phyloP scores from a whole-genome alignment of 176 grass and related monocot species.

The Aechmea fasciata region DNA sequence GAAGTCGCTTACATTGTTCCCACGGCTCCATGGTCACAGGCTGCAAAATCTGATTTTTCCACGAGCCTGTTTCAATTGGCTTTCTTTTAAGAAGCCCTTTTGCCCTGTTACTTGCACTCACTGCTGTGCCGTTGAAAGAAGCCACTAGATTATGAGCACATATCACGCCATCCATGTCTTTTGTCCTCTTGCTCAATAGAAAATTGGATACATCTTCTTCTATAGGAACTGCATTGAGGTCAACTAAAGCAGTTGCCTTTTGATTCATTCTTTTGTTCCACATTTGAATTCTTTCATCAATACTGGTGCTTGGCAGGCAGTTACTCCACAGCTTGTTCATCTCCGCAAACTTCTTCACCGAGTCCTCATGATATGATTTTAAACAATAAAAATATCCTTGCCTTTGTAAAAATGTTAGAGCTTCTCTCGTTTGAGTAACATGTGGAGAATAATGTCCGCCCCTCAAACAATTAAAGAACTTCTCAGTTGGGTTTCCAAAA shows the following conservation, averaged over 20 bases:
- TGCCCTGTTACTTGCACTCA: slow-evolving; percentile 23
- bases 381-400: slow-evolving; percentile 56
- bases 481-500: slow-evolving; percentile 54
- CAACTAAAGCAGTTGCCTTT: slow-evolving; percentile 33
- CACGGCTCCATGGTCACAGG: not conserved
- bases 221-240: slow-evolving; percentile 33
- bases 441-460: slow-evolving; percentile 69
- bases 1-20: slow-evolving; percentile 22
- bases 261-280: slow-evolving; percentile 24
- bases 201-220: slow-evolving; percentile 25
- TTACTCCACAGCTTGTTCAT: slow-evolving; percentile 34
- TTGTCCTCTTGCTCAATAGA: slow-evolving; percentile 31
- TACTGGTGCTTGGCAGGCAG: slow-evolving; percentile 15
- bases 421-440: slow-evolving; percentile 52
- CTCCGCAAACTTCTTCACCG: slow-evolving; percentile 39
- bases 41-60: slow-evolving; percentile 23
- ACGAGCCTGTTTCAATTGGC: slow-evolving; percentile 26
- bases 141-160: slow-evolving; percentile 5
- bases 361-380: slow-evolving; percentile 50
- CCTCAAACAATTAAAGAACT: slow-evolving; percentile 42
- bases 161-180: slow-evolving; percentile 27
- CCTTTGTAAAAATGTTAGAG: slow-evolving; percentile 38
- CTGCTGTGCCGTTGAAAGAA: slow-evolving; percentile 6
- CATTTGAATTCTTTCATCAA: slow-evolving; percentile 38
- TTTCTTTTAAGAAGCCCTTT: slow-evolving; percentile 32